Evolutionary conservation across 108 stramenopile genomes (phyloP).

Genomic region (Craspedostauros australis): DNA sequence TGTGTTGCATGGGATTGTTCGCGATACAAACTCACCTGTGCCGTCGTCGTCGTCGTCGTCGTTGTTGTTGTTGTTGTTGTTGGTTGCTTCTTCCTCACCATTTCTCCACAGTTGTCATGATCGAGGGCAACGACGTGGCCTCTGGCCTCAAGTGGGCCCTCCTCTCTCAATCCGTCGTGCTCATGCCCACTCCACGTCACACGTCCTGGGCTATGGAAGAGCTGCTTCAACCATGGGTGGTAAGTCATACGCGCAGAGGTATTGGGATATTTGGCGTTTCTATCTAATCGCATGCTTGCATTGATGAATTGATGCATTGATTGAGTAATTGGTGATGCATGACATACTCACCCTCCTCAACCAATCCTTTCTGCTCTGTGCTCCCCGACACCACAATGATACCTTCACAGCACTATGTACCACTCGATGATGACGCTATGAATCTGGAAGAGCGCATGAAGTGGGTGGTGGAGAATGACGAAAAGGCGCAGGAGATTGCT

Average conservation of each 20-base stretch:
- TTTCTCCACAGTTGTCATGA: too few relatives aligned
- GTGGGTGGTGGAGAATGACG: constrained; percentile 66
- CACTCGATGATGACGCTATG: constrained; percentile 46
- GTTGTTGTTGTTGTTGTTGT: too few relatives aligned
- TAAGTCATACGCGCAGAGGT: constrained; percentile 1
- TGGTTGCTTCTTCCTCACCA: too few relatives aligned
- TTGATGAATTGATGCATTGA: not conserved
- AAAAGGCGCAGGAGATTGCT: constrained; percentile 52
- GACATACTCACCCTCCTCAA: not conserved
- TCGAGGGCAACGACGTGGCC: constrained; percentile 79
- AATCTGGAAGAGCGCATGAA: constrained; percentile 61
- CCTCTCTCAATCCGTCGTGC: constrained; percentile 54
- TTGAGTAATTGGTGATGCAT: not conserved
- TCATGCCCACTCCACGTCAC: constrained; percentile 61
- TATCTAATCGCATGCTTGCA: not conserved
- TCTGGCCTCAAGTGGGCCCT: constrained; percentile 74
- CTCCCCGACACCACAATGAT: not conserved
- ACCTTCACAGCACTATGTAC: constrained; percentile 49
- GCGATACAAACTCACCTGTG: too few relatives aligned
- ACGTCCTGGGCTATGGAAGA: constrained; percentile 79
- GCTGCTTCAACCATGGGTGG: constrained; percentile 59
- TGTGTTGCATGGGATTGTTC: too few relatives aligned
- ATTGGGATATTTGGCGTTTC: not conserved
- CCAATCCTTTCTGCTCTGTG: not conserved
- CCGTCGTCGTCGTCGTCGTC: too few relatives aligned